Percentiles rank a stretch among this genome's conserved stretches.
Conservation (phyloP, 805 yeast species). For the Cyberlindnera xylosilytica region DNA sequence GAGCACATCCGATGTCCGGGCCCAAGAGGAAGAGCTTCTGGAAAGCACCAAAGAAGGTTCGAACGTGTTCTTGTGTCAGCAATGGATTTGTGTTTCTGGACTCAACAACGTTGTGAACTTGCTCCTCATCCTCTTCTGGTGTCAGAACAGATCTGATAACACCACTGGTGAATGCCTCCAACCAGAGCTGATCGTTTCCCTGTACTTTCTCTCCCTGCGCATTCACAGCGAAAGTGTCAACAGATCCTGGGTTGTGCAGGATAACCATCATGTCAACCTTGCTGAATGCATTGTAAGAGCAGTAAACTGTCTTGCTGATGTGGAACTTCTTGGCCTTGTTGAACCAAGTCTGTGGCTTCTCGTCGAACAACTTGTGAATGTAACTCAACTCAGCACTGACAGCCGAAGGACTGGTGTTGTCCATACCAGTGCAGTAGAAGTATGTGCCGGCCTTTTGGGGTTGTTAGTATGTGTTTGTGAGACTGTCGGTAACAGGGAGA, state of each 20-base stretch:
- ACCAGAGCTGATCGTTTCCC: constrained; percentile 52
- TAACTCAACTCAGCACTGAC: constrained; percentile 73
- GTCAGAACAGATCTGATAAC: constrained; percentile 71
- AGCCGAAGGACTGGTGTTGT: constrained; percentile 71
- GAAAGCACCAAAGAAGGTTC: constrained; percentile 58
- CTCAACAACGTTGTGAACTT: constrained; percentile 68
- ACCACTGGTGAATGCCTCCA: constrained; percentile 53
- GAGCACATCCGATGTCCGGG: constrained; percentile 58
- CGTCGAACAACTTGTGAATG: constrained; percentile 59
- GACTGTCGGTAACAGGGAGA: no score
- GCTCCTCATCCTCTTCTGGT: constrained; percentile 73
- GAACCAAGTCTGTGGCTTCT: constrained; percentile 73
- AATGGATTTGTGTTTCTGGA: constrained; percentile 83
- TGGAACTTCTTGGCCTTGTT: constrained; percentile 69
- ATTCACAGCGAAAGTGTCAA: constrained; percentile 48
- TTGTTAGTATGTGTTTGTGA: no score
- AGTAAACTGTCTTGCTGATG: constrained; percentile 68
- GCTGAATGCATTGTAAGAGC: constrained; percentile 71
- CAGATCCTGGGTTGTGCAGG: constrained; percentile 74
- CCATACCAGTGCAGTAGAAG: constrained; percentile 71
- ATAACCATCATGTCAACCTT: constrained; percentile 66
- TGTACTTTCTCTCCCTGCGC: constrained; percentile 47
- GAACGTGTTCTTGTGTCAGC: constrained; percentile 42
- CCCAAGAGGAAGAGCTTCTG: constrained; percentile 67
- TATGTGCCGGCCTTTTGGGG: constrained; percentile 54